phyloP scores from a whole-genome alignment of 108 stramenopile genomes.

The Skeletonema costatum region DNA sequence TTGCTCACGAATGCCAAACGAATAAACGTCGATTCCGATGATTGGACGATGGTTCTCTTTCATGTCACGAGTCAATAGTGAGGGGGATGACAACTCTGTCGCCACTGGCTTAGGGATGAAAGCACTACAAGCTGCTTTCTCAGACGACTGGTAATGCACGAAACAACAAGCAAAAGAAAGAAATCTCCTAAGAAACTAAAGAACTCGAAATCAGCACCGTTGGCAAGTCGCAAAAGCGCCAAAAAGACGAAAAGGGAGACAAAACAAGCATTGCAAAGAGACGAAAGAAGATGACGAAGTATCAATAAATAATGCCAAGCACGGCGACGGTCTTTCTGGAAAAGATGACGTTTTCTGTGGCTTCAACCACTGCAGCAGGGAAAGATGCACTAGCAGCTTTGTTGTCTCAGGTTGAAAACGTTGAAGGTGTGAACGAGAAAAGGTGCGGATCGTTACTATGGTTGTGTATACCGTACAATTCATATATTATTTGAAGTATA shows the following conservation, averaged over 20 bases:
- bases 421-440: neutral
- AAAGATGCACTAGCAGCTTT: neutral
- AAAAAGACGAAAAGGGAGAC: neutral
- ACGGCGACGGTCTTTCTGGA: neutral
- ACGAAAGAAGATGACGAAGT: too few relatives aligned
- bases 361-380: neutral
- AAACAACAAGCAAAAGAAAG: constrained; percentile 1
- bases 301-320: neutral
- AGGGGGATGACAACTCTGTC: constrained; percentile 12
- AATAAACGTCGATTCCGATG: constrained; percentile 1
- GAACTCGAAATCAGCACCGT: neutral
- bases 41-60: neutral
- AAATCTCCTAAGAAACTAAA: neutral
- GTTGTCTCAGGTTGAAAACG: neutral
- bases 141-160: neutral
- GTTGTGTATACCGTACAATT: neutral
- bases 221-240: neutral
- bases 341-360: neutral
- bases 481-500: neutral
- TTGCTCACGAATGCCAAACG: constrained; percentile 24
- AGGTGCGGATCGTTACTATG: neutral
- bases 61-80: neutral
- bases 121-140: constrained; percentile 19
- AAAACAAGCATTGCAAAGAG: neutral
- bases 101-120: constrained; percentile 21